phyloP scores from a whole-genome alignment of 176 grass and related monocot species.

The Cocos nucifera region DNA sequence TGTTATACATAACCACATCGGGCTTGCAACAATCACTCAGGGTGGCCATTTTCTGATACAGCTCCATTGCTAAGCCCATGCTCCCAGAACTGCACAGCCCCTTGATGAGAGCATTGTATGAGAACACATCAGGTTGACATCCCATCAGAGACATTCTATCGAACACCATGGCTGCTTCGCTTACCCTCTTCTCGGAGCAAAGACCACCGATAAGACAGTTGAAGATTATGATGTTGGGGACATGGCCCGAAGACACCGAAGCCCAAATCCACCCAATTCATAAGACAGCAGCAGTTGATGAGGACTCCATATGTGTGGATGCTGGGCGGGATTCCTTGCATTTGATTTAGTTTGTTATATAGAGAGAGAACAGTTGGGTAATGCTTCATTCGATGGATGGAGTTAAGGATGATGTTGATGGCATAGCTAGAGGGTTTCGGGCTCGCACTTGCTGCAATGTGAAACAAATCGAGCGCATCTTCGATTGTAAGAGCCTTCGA shows the following conservation, averaged over 20 bases:
- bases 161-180: constrained; percentile 9
- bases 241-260: constrained; percentile 7
- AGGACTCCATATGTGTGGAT: constrained; percentile 13
- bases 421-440: background rate
- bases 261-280: background rate
- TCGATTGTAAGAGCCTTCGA: background rate
- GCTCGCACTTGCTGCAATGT: background rate
- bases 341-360: constrained; percentile 7
- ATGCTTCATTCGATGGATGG: background rate
- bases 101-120: constrained; percentile 18
- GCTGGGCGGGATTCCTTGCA: background rate
- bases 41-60: constrained; percentile 19
- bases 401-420: background rate
- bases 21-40: constrained; percentile 1
- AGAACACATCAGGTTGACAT: constrained; percentile 1
- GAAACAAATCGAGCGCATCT: background rate
- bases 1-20: constrained; percentile 4
- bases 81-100: background rate
- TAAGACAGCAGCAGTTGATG: constrained; percentile 15
- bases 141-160: constrained; percentile 29
- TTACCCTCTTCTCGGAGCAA: background rate
- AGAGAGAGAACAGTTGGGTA: constrained; percentile 6
- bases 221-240: background rate
- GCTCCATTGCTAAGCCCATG: background rate
- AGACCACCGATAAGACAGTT: constrained; percentile 1